Conservation (phyloP, 1,284 basidiomycete species). For the Cutaneotrichosporon cavernicola region DNA sequence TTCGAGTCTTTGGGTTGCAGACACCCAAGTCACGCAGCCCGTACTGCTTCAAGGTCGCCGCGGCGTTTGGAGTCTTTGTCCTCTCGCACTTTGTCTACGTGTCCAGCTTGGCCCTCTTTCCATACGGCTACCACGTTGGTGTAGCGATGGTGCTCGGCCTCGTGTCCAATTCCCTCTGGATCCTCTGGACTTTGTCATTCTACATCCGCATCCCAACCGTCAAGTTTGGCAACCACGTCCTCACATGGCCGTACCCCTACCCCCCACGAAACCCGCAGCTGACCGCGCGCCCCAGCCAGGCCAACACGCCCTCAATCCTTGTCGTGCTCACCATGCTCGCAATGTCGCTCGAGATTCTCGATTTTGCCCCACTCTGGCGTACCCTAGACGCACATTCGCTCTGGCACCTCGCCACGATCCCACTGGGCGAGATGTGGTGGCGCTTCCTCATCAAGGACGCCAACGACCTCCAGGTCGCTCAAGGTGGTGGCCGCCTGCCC, state of each 20-base stretch:
- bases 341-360: slow-evolving; percentile 81
- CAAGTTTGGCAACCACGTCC: slow-evolving; percentile 10
- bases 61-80: slow-evolving; percentile 38
- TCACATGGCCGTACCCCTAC: slow-evolving; percentile 32
- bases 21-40: slow-evolving; percentile 29
- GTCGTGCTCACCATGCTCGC: slow-evolving; percentile 72
- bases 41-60: slow-evolving; percentile 29
- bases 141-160: slow-evolving; percentile 77
- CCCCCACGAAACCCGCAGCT: slow-evolving; percentile 36
- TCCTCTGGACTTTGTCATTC: slow-evolving; percentile 65
- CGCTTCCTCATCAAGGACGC: slow-evolving; percentile 57
- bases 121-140: slow-evolving; percentile 92
- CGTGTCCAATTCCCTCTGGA: slow-evolving; percentile 75
- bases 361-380: slow-evolving; percentile 78
- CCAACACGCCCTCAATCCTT: slow-evolving; percentile 58
- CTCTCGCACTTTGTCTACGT: slow-evolving; percentile 50
- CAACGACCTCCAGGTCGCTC: slow-evolving; percentile 35
- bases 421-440: slow-evolving; percentile 81
- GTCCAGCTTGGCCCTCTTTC: slow-evolving; percentile 70
- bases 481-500: background rate
- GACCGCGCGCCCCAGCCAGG: slow-evolving; percentile 50
- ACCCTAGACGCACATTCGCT: slow-evolving; percentile 89
- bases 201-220: slow-evolving; percentile 45
- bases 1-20: slow-evolving; percentile 72
- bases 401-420: slow-evolving; percentile 88